Evolutionary conservation across 352 stramenopile species (phyloP), one percentile per base, ranked within the genome.

Genomic region (Globisporangium paroecandrum): DNA sequence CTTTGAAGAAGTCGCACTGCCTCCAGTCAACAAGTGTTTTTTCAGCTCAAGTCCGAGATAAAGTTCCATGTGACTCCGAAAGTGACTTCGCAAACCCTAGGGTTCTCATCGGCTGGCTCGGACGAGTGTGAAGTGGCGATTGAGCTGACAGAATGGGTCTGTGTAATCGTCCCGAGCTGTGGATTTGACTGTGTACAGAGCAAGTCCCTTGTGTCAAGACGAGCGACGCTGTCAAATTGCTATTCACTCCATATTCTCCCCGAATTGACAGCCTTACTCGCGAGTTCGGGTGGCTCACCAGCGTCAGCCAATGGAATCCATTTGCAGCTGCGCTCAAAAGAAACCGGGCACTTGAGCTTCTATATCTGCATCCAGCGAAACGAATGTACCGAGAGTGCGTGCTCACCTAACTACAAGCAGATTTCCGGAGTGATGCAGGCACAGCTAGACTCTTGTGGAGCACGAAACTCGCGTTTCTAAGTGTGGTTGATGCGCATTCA

Each of bases 381-480:
- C n/a, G 7, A 49, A 53, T 53, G 1, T 20, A 62, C 1, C 27
- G 53, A 7, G 49, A 64, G 29, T 24, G 59, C 15, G 46, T 46
- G 2, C 58, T 65, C 49, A 43, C 13, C 8, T 25, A 24, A 9
- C 36, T 66, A 10, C 58, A 76, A 46, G 64, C 65, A 34, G 46
- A 62, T 20, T 59, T 72, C 24, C 66, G 75, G n/a, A 13, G 20
- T 6, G 47, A 25, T n/a, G 4, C 1, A 5, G 20, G n/a, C 22
- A 43, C 62, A 1, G 70, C 62, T 36, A n/a, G 59, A 29, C 68
- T 70, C 4, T 63, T 69, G 0, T 58, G 68, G 51, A 27, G 10
- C 13, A 54, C 69, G n/a, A 77, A 76, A 18, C 32, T 53, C 6
- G 69, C 72, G 6, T 73, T 81, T 49, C 64, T 81, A 29, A 81